Base-by-base conservation (phyloP, 257 asterid genomes). In the Solanum tarapatanum region DNA sequence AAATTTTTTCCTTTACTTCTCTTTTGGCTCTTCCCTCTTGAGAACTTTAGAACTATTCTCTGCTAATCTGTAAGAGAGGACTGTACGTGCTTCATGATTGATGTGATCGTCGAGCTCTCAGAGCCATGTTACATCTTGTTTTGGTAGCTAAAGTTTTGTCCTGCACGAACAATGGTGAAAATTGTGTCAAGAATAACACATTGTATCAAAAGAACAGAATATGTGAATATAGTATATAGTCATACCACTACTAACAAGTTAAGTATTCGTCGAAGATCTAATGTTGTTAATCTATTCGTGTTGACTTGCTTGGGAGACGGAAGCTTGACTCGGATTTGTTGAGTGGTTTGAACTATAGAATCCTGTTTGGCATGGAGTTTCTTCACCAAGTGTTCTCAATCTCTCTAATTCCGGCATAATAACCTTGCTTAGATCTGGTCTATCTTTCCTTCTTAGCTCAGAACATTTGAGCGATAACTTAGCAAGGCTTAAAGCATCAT, bases 381-480 rank as follows among this genome's bases (percentile, higher is more conserved):
- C 95, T 36, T 96, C 99, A 3, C 94, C 96, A 43, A 94, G 92
- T 13, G 84, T 93, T 88, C 96, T 90, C 68, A 95, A 86, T 86
- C 91, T 93, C 86, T 95, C 92, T 68, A 96, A 86, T 70, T 89
- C 91, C 4, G 99, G 99, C 89, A 96, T 91, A 72, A 96, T 91
- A 14, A 91, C 96, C 85, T 90, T 93, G 55, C 92, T 93, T 66
- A 96, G 98, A 92, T 96, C 99, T 8, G 99, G 99, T 87, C 99
- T 93, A 73, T 96, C 99, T 90, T 94, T 96, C 90, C 98, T 92
- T 85, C 99, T 91, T 76, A 96, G 93, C 90, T 96, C 97, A 36
- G 96, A 58, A 82, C 99, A 96, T 88, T 88, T 86, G 24, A 96
- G 91, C 6, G 98, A 91, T 48, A 96, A 24, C 37, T 93, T 94